Percentiles rank a stretch among this genome's conserved stretches.
phyloP scores from a whole-genome alignment of 805 yeast species.

The Kazachstania psychrophila region DNA sequence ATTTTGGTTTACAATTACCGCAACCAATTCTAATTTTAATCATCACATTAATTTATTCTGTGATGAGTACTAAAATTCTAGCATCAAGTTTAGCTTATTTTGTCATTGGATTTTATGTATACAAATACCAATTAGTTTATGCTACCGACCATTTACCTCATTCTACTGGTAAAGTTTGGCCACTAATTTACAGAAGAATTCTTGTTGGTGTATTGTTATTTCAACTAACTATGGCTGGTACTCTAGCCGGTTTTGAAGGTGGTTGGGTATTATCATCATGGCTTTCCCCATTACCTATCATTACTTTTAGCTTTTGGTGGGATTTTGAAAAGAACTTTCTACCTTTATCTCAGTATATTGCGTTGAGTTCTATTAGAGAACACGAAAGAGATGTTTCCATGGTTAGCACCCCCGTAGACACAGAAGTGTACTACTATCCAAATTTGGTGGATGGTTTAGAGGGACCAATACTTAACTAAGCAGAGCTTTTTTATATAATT shows the following conservation, averaged over 20 bases:
- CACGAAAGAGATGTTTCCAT: conserved; percentile 29
- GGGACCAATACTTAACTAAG: conserved; percentile 67
- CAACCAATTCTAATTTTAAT: conserved; percentile 82
- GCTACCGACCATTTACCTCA: conserved; percentile 94
- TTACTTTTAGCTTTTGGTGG: conserved; percentile 59
- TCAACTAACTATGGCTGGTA: conserved; percentile 89
- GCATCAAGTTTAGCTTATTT: conserved; percentile 80
- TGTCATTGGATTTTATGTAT: conserved; percentile 75
- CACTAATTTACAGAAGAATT: conserved; percentile 73
- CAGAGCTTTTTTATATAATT: too few relatives aligned
- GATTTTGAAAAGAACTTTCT: conserved; percentile 72
- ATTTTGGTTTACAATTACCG: conserved; percentile 85
- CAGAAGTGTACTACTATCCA: conserved; percentile 66
- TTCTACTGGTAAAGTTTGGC: conserved; percentile 96
- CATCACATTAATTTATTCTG: conserved; percentile 79
- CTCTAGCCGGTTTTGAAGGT: conserved; percentile 65
- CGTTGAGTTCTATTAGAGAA: conserved; percentile 66
- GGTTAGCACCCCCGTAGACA: conserved; percentile 18
- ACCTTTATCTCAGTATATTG: conserved; percentile 79
- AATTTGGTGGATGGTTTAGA: conserved; percentile 59
- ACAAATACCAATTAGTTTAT: conserved; percentile 82
- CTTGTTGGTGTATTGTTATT: conserved; percentile 72
- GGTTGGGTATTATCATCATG: conserved; percentile 68
- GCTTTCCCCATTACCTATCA: conserved; percentile 66
- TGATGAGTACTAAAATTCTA: conserved; percentile 78